A percentile compares a stretch with the other conserved stretches of the same genome.
Evolutionary conservation across 225 moss, liverwort and hornwort species (phyloP).

Genomic region (Neckera pumila): DNA sequence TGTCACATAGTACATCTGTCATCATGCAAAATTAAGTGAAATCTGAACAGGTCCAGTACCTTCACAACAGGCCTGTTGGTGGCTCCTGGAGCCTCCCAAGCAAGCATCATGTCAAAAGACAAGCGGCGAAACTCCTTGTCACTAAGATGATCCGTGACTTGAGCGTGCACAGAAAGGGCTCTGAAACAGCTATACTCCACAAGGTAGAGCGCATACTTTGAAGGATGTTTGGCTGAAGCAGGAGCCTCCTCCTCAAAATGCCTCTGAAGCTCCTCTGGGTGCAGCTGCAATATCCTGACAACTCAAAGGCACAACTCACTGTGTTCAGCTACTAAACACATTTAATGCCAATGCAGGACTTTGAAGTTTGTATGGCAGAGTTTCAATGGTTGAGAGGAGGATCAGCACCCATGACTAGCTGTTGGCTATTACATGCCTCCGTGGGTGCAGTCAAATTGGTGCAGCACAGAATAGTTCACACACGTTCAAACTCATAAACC

Average conservation of each 20-base stretch:
- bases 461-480: not conserved
- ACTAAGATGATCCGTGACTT: constrained; percentile 63
- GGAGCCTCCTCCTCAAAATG: constrained; percentile 93
- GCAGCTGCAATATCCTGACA: constrained; percentile 59
- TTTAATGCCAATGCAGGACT: not conserved
- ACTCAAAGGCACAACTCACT: not conserved
- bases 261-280: constrained; percentile 82
- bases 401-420: not conserved
- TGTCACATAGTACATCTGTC: not conserved
- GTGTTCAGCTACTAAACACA: not conserved
- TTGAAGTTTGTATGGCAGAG: not conserved
- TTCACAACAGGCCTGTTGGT: constrained; percentile 66
- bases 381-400: not conserved
- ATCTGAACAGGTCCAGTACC: constrained; percentile 14
- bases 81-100: constrained; percentile 95
- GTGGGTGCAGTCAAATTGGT: not conserved
- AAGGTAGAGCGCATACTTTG: constrained; percentile 79
- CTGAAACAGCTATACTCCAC: constrained; percentile 89
- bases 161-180: constrained; percentile 82
- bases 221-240: constrained; percentile 43
- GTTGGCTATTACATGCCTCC: not conserved
- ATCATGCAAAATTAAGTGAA: not conserved
- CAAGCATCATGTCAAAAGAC: constrained; percentile 99
- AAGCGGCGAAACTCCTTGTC: constrained; percentile 81
- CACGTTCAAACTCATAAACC: not conserved